A percentile compares a stretch with the other conserved stretches of the same genome.
These are phyloP conservation scores for Leccinellum rugosiceps DNA, from an alignment of 768 basidiomycete species.

Conservation along the genomic window DNA sequence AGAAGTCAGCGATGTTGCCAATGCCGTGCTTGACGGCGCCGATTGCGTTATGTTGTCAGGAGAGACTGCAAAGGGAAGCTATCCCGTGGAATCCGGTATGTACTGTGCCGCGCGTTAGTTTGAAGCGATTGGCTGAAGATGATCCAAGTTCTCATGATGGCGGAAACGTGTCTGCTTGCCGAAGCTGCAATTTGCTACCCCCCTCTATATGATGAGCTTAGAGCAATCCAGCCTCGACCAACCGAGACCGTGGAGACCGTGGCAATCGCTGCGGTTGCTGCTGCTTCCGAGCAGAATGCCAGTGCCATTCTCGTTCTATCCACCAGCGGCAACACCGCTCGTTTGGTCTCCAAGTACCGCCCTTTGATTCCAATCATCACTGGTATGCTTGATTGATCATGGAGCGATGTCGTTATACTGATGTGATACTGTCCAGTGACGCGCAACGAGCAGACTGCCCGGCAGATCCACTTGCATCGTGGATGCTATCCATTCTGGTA, in stretches of 20 bases:
- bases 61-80: conserved; percentile 97
- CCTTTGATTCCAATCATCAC: conserved; percentile 93
- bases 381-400: conserved; percentile 45
- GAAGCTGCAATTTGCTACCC: conserved; percentile 96
- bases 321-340: conserved; percentile 94
- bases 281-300: conserved; percentile 92
- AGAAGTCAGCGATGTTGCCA: conserved; percentile 98
- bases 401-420: neutral
- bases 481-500: conserved; percentile 98
- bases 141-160: conserved; percentile 92
- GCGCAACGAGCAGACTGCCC: conserved; percentile 91
- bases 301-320: conserved; percentile 95
- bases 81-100: conserved; percentile 92
- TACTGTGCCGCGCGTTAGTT: conserved; percentile 1
- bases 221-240: conserved; percentile 74
- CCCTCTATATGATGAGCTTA: conserved; percentile 88
- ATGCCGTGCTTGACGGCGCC: conserved; percentile 96
- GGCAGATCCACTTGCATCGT: conserved; percentile 95
- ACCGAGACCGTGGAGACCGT: conserved; percentile 96
- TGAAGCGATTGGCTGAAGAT: conserved; percentile 4
- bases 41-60: conserved; percentile 99
- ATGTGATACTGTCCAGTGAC: conserved; percentile 58
- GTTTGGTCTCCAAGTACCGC: conserved; percentile 94
- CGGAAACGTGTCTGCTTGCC: conserved; percentile 96
- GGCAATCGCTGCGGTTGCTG: conserved; percentile 93